These are phyloP conservation scores for Mortierella sp. DNA, from an alignment of 371 early-diverging fungal genomes.

Conservation along the genomic window DNA sequence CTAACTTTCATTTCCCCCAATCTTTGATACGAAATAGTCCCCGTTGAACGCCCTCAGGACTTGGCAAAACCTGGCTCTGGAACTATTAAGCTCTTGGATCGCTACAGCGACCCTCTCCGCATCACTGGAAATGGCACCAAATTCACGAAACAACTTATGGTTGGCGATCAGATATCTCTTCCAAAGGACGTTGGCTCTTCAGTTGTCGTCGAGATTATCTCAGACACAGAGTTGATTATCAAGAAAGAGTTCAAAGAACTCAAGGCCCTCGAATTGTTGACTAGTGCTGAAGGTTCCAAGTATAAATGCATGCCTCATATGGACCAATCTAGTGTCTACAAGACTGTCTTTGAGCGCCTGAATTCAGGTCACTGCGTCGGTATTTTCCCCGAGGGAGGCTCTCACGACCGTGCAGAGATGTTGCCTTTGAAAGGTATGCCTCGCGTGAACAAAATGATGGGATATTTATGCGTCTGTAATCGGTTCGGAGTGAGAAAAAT, in stretches of 20 bases:
- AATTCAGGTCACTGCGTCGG: slow-evolving; percentile 87
- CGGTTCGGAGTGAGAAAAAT: slow-evolving; percentile 16
- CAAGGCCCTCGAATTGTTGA: slow-evolving; percentile 70
- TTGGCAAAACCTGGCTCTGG: slow-evolving; percentile 81
- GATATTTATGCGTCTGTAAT: background rate
- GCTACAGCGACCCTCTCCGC: slow-evolving; percentile 71
- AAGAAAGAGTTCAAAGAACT: slow-evolving; percentile 77
- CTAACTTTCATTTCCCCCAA: background rate
- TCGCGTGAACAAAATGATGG: background rate
- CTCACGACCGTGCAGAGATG: slow-evolving; percentile 95
- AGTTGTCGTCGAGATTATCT: slow-evolving; percentile 81
- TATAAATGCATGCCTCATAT: slow-evolving; percentile 89
- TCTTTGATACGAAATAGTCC: slow-evolving; percentile 66
- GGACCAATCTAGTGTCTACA: slow-evolving; percentile 90
- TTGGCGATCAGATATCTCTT: slow-evolving; percentile 75
- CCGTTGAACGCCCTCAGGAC: slow-evolving; percentile 95
- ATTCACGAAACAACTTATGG: slow-evolving; percentile 76
- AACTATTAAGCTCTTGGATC: slow-evolving; percentile 71
- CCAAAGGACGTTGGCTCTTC: slow-evolving; percentile 72
- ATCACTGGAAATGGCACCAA: slow-evolving; percentile 76
- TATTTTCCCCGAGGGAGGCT: slow-evolving; percentile 98
- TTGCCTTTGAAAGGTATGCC: slow-evolving; percentile 89
- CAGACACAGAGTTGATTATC: slow-evolving; percentile 82
- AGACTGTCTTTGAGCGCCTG: slow-evolving; percentile 82
- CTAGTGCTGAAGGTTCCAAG: slow-evolving; percentile 67